Conservation (phyloP, 306 rosid species). For the Prosopis cineraria region DNA sequence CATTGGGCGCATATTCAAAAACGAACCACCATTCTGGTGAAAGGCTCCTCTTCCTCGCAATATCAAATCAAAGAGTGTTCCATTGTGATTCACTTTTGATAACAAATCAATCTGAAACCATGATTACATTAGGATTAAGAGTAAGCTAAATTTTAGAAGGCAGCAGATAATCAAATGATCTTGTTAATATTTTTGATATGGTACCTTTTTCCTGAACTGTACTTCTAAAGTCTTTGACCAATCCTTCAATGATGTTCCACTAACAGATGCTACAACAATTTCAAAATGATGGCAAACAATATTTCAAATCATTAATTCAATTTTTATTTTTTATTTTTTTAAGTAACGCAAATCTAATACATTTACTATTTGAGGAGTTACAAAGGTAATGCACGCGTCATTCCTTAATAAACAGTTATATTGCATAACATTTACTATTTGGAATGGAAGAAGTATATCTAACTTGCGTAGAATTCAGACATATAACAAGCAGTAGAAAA, state of each 20-base stretch:
- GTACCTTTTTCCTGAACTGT: slow-evolving; percentile 89
- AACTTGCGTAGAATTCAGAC: neutral
- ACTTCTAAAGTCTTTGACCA: slow-evolving; percentile 73
- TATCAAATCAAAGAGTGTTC: slow-evolving; percentile 93
- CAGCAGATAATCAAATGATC: slow-evolving; percentile 11
- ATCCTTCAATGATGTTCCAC: slow-evolving; percentile 53
- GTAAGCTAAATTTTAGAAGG: slow-evolving; percentile 31
- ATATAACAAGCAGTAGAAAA: neutral
- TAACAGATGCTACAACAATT: slow-evolving; percentile 79
- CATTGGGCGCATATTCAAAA: slow-evolving; percentile 94
- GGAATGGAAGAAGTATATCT: neutral
- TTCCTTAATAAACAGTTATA: too few species aligned
- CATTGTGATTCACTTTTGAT: slow-evolving; percentile 93
- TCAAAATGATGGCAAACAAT: slow-evolving; percentile 44
- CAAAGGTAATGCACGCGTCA: too few species aligned
- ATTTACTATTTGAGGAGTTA: too few species aligned
- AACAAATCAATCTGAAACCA: slow-evolving; percentile 69
- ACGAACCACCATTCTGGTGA: slow-evolving; percentile 94
- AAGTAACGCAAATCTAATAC: neutral
- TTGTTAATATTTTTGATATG: neutral
- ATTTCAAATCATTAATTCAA: neutral
- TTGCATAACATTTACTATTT: too few species aligned
- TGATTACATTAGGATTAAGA: slow-evolving; percentile 19
- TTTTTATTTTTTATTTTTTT: neutral
- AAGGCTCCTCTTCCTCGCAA: slow-evolving; percentile 89